phyloP scores from a whole-genome alignment of 2,329 filamentous ascomycete species.

The Epichloe glyceriae region DNA sequence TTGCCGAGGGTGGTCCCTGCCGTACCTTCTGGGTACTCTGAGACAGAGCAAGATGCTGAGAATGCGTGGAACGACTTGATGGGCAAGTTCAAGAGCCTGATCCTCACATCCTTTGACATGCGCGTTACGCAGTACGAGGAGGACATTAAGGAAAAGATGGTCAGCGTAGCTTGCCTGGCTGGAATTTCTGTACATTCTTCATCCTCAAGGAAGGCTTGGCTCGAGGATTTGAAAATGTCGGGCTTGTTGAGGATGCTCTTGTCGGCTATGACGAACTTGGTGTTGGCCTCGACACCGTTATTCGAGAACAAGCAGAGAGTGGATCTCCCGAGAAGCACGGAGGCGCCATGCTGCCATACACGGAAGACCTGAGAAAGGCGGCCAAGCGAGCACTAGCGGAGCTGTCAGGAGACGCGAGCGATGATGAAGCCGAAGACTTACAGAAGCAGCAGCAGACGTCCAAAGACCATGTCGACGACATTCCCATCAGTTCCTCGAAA shows the following conservation, averaged over 20 bases:
- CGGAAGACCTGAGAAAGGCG: slow-evolving; percentile 55
- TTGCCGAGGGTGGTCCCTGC: slow-evolving; percentile 50
- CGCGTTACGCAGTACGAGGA: slow-evolving; percentile 92
- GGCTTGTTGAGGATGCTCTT: slow-evolving; percentile 86
- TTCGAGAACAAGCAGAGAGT: slow-evolving; percentile 56
- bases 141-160: slow-evolving; percentile 86
- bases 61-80: slow-evolving; percentile 76
- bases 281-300: slow-evolving; percentile 69
- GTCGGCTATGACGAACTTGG: slow-evolving; percentile 91
- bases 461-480: slow-evolving; percentile 36
- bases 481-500: slow-evolving; percentile 48
- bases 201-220: slow-evolving; percentile 93
- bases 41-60: slow-evolving; percentile 65
- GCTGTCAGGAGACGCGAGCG: slow-evolving; percentile 16
- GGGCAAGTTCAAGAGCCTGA: slow-evolving; percentile 72
- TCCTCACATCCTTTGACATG: slow-evolving; percentile 79
- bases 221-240: slow-evolving; percentile 89
- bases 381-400: slow-evolving; percentile 39
- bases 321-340: slow-evolving; percentile 53
- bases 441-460: slow-evolving; percentile 28
- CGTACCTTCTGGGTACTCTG: slow-evolving; percentile 50
- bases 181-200: slow-evolving; percentile 99
- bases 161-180: slow-evolving; percentile 76
- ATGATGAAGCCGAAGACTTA: slow-evolving; percentile 34
- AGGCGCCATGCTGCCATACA: slow-evolving; percentile 58